Evolutionary conservation across 1,139 yeast genomes (phyloP).

Genomic region (Meyerozyma elateridarum): DNA sequence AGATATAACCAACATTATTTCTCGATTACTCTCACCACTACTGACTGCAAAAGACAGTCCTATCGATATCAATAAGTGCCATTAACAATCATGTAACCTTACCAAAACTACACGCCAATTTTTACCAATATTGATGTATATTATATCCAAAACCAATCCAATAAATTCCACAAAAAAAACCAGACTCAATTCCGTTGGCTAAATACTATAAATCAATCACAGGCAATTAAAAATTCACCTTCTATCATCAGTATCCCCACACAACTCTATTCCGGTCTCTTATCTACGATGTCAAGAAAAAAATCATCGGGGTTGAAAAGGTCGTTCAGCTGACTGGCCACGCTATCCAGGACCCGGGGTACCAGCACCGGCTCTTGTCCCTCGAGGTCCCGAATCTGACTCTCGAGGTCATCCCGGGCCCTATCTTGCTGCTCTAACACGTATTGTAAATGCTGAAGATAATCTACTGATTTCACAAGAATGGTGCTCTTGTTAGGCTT

Average conservation of each 20-base stretch:
- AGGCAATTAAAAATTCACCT: constrained; percentile 1
- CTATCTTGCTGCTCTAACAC: constrained; percentile 35
- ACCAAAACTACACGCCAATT: constrained; percentile 1
- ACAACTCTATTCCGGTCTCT: constrained; percentile 1
- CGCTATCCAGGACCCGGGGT: too few relatives aligned
- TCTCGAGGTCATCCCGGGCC: constrained; percentile 19
- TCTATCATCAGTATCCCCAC: constrained; percentile 2
- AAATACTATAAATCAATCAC: too few relatives aligned
- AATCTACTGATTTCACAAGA: constrained; percentile 64
- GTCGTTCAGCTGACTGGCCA: too few relatives aligned
- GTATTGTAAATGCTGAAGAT: constrained; percentile 50
- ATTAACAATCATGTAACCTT: not conserved
- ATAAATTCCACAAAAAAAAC: too few relatives aligned
- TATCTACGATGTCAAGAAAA: constrained; percentile 13
- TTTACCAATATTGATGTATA: too few relatives aligned
- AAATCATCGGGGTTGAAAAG: constrained; percentile 14
- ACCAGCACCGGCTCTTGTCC: not conserved
- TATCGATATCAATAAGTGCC: not conserved
- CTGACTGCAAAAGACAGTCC: not conserved
- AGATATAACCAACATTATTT: not conserved
- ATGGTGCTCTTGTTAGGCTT: constrained; percentile 73
- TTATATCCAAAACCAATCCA: too few relatives aligned
- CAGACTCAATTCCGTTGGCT: too few relatives aligned
- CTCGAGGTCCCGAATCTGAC: constrained; percentile 1
- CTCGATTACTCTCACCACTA: not conserved